Conservation (phyloP, 306 rosid species). For the Quercus ilex region DNA sequence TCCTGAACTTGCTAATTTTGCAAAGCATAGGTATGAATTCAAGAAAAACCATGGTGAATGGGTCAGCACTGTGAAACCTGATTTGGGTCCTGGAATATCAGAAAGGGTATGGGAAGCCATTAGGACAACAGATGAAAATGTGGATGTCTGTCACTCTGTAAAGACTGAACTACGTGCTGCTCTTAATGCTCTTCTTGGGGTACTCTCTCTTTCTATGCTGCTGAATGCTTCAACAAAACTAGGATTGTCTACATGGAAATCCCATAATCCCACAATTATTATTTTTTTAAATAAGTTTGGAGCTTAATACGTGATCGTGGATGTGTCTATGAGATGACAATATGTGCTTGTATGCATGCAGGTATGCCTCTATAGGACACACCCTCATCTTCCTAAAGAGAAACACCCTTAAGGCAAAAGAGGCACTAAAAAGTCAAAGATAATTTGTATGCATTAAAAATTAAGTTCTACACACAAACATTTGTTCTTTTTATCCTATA, state of each 20-base stretch:
- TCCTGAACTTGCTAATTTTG: conserved; percentile 1
- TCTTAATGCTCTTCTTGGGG: conserved; percentile 83
- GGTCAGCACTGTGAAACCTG: conserved; percentile 66
- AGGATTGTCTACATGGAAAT: neutral
- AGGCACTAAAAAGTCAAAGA: too few species aligned
- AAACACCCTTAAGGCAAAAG: too few species aligned
- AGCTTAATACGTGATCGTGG: neutral
- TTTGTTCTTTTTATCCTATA: too few species aligned
- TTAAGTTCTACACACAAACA: too few species aligned
- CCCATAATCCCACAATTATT: neutral
- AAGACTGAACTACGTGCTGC: conserved; percentile 60
- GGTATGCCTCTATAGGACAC: too few species aligned
- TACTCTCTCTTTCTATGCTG: conserved; percentile 25
- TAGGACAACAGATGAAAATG: conserved; percentile 47
- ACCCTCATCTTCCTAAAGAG: too few species aligned
- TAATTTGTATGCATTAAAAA: too few species aligned
- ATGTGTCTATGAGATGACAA: neutral
- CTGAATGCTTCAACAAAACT: neutral
- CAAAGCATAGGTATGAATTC: conserved; percentile 65
- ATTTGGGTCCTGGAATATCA: conserved; percentile 75
- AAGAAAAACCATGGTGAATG: conserved; percentile 85
- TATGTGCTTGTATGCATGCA: too few species aligned
- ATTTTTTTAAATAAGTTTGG: neutral
- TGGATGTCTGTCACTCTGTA: conserved; percentile 41
- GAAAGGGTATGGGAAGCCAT: conserved; percentile 71